Conservation (phyloP, 306 rosid species). For the cucumber (Cucumis sativus) region Cucumber_9930_V3 NC_026658.2:841501-842000, state of each 20-base stretch:
- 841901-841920: neutral
- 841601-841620: neutral
- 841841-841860: neutral
- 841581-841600: neutral
- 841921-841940: neutral
- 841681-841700: neutral
- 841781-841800: constrained; percentile 80
- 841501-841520: constrained; percentile 90
- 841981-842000: neutral
- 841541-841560: constrained; percentile 87
- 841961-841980: neutral
- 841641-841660: neutral
- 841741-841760: neutral
- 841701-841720: neutral
- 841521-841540: constrained; percentile 83
- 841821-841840: constrained; percentile 24
- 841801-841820: constrained; percentile 74
- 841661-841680: neutral
- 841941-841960: neutral
- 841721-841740: constrained; percentile 1
- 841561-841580: constrained; percentile 14
- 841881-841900: neutral
- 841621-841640: neutral
- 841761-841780: constrained; percentile 50
- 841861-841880: neutral